Evolutionary conservation across 768 basidiomycete species (phyloP).

Genomic region (Hirschioporus abietinus): DNA sequence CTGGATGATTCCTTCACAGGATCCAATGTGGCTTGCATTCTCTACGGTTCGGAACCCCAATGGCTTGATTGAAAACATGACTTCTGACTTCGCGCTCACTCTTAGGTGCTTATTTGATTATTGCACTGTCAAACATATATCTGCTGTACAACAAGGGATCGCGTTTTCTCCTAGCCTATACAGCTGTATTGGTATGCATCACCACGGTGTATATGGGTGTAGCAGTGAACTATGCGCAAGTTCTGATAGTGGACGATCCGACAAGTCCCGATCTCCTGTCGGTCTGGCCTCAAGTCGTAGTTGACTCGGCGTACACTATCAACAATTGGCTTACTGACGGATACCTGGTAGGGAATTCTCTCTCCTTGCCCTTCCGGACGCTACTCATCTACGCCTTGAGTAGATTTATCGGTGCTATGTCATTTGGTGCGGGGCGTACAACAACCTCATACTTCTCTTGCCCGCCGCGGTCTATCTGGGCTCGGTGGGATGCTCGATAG

Average conservation of each 20-base stretch:
- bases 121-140: constrained; percentile 5
- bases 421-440: constrained; percentile 9
- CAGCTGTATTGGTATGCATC: not conserved
- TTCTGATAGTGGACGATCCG: not conserved
- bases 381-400: not conserved
- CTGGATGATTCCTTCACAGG: not conserved
- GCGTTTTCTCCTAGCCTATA: not conserved
- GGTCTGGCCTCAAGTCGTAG: constrained; percentile 8
- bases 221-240: constrained; percentile 6
- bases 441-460: constrained; percentile 3
- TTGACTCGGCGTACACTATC: constrained; percentile 6
- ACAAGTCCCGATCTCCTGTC: not conserved
- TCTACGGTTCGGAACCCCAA: not conserved
- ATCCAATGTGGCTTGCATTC: not conserved
- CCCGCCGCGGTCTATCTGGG: constrained; percentile 6
- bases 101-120: constrained; percentile 5
- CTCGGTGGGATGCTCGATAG: constrained; percentile 4
- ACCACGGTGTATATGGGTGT: constrained; percentile 8
- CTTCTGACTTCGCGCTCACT: not conserved
- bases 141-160: constrained; percentile 1
- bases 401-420: constrained; percentile 14
- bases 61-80: not conserved
- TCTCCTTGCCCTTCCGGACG: too few species aligned
- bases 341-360: constrained; percentile 9
- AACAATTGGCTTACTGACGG: constrained; percentile 10